phyloP scores from a whole-genome alignment of 106 monocot species.

The Dioscorea alata region DNA sequence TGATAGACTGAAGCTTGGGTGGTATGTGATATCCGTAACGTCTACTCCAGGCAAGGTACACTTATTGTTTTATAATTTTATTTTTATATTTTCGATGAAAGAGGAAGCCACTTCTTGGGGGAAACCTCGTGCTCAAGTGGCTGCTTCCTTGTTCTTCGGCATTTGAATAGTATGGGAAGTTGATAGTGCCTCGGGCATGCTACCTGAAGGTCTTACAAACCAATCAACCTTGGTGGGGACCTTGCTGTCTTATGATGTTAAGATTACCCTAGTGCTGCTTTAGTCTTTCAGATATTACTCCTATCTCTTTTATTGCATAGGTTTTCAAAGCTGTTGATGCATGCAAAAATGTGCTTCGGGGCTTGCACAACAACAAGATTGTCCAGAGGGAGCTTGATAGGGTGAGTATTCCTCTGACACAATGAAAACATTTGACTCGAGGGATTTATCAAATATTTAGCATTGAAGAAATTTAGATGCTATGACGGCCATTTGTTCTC shows the following conservation, averaged over 20 bases:
- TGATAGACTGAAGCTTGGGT: slow-evolving; percentile 81
- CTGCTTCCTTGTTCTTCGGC: no score
- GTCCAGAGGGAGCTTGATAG: slow-evolving; percentile 80
- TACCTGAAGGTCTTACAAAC: no score
- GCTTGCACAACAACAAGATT: slow-evolving; percentile 72
- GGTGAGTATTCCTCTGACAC: slow-evolving; percentile 32
- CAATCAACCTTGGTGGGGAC: no score
- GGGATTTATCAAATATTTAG: background rate
- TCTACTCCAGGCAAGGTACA: slow-evolving; percentile 93
- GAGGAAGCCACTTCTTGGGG: no score
- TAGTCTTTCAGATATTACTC: background rate
- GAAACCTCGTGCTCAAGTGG: no score
- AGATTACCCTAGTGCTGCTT: background rate
- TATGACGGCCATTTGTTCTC: no score
- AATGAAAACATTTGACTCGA: background rate
- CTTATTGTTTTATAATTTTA: background rate
- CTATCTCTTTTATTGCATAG: slow-evolving; percentile 10
- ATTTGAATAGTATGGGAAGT: no score
- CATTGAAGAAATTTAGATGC: no score
- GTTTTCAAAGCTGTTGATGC: slow-evolving; percentile 98
- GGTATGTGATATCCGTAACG: slow-evolving; percentile 97
- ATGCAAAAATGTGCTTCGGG: slow-evolving; percentile 96
- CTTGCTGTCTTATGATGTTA: no score
- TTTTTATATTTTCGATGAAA: background rate
- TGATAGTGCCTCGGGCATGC: no score